Base-by-base conservation (phyloP, 2,329 filamentous ascomycete species). In the Fusarium sp. region DNA sequence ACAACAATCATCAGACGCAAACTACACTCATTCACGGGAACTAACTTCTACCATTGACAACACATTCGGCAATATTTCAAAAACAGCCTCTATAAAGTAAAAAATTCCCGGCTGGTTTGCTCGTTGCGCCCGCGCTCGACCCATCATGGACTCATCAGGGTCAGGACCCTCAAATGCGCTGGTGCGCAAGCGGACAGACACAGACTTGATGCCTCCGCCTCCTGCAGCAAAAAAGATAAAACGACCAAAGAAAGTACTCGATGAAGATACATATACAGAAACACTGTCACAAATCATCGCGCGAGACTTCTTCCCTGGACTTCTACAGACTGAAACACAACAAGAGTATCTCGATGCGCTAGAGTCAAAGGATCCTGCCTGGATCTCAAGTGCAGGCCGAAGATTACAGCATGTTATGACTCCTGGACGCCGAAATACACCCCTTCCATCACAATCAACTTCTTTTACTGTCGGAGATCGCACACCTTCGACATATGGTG, bases 221-320 rank as follows among this genome's bases (percentile, higher is more conserved):
- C 93, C 94, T 6, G 86, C 89, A 1, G 84, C 90, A 41, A 98
- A 97, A 79, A 91, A 93, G 61, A 97, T 98, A 76, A 98, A 98
- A 81, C 88, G 96, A 53, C 96, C 96, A 0, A 90, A 91, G 66
- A 92, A 91, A 66, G 90, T 98, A 28, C 88, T 99, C 28, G 93
- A 97, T 78, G 96, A 99, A 84, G 95, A 99, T 72, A 90, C 92
- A 54, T 99, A 99, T 80, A 96, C 93, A 4, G 90, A 94, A 60
- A 92, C 93, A 2, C 85, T 99, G 28, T 97, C 94, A 1, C 91
- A 96, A 72, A 98, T 99, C 77, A 97, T 99, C 68, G 93, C 93
- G 12, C 90, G 96, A 70, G 96, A 99, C 84, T 99, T 97, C 84
- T 99, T 98, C 75, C 96, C 96, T 0, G 96, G 95, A 0, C 85